These are phyloP conservation scores for Debaryomyces subglobosus DNA, from an alignment of 1,139 yeast species.

Conservation along the genomic window DNA sequence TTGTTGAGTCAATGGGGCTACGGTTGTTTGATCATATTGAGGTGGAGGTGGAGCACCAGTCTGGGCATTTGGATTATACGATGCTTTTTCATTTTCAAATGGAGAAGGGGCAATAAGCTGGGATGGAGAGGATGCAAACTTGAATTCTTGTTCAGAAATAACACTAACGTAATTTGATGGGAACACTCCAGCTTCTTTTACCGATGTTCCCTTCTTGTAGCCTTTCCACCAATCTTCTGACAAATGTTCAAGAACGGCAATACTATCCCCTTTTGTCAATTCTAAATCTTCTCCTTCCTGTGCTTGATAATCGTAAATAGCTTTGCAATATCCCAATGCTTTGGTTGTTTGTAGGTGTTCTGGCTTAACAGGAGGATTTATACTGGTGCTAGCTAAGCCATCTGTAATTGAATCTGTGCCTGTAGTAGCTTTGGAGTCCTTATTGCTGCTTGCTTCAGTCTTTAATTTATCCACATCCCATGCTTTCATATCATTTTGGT, in stretches of 20 bases:
- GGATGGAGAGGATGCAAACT: slow-evolving; percentile 15
- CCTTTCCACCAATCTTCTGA: slow-evolving; percentile 96
- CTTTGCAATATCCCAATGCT: slow-evolving; percentile 54
- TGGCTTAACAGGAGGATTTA: slow-evolving; percentile 23
- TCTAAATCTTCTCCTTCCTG: slow-evolving; percentile 75
- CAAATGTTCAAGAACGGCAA: slow-evolving; percentile 71
- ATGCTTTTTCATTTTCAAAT: slow-evolving; percentile 21
- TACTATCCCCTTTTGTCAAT: slow-evolving; percentile 65
- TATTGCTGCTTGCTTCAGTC: neutral
- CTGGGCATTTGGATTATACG: slow-evolving; percentile 17
- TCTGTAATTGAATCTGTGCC: slow-evolving; percentile 23
- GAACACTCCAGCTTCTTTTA: slow-evolving; percentile 72
- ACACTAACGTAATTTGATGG: slow-evolving; percentile 82
- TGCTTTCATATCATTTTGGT: slow-evolving; percentile 57
- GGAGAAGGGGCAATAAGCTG: neutral
- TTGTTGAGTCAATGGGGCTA: slow-evolving; percentile 28
- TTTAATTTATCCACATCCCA: slow-evolving; percentile 48
- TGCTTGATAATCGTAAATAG: slow-evolving; percentile 65
- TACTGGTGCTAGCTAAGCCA: slow-evolving; percentile 23
- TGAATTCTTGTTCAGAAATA: slow-evolving; percentile 40
- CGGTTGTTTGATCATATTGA: slow-evolving; percentile 18
- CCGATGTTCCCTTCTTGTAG: slow-evolving; percentile 37
- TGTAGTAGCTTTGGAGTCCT: slow-evolving; percentile 20
- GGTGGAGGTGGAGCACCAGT: slow-evolving; percentile 19
- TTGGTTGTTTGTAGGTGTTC: slow-evolving; percentile 19